A percentile compares a stretch with the other conserved stretches of the same genome.
These are phyloP conservation scores for Russula earlei DNA, from an alignment of 768 basidiomycete species.

Conservation along the genomic window DNA sequence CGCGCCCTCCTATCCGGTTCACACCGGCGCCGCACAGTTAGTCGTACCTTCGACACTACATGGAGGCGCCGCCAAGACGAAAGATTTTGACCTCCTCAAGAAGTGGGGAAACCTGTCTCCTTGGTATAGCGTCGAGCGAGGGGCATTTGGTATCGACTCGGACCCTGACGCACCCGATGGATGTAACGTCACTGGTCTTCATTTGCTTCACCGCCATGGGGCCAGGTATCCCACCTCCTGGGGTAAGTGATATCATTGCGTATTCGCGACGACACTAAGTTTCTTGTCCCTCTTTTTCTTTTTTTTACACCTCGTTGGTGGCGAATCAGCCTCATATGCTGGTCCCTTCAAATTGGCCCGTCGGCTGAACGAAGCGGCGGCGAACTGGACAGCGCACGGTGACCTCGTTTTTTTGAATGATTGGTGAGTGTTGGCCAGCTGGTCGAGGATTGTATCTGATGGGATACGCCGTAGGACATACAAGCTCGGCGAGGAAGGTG, in stretches of 20 bases:
- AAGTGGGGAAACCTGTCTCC: conserved; percentile 82
- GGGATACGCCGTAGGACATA: conserved; percentile 52
- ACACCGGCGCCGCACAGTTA: conserved; percentile 59
- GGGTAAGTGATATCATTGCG: conserved; percentile 34
- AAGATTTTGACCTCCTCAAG: conserved; percentile 56
- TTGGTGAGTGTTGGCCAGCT: conserved; percentile 44
- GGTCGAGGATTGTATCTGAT: not conserved
- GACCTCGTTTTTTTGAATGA: conserved; percentile 68
- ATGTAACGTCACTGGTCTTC: conserved; percentile 64
- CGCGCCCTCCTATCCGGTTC: conserved; percentile 69
- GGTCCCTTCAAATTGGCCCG: conserved; percentile 49
- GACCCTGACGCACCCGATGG: conserved; percentile 58
- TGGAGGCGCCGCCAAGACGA: conserved; percentile 14
- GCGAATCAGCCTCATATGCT: conserved; percentile 43
- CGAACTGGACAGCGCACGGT: conserved; percentile 55
- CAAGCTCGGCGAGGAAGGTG: conserved; percentile 82
- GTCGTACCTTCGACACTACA: conserved; percentile 38
- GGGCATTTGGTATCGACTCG: conserved; percentile 64
- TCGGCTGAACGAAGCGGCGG: conserved; percentile 46
- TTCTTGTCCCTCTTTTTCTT: too few relatives aligned
- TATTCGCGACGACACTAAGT: not conserved
- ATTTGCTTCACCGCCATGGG: conserved; percentile 76
- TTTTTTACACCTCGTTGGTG: conserved; percentile 2
- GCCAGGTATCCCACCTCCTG: conserved; percentile 59
- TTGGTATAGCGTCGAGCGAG: conserved; percentile 67